A percentile compares a stretch with the other conserved stretches of the same genome.
Conservation (phyloP, 345 rosid species). For the Microcos paniculata region DNA sequence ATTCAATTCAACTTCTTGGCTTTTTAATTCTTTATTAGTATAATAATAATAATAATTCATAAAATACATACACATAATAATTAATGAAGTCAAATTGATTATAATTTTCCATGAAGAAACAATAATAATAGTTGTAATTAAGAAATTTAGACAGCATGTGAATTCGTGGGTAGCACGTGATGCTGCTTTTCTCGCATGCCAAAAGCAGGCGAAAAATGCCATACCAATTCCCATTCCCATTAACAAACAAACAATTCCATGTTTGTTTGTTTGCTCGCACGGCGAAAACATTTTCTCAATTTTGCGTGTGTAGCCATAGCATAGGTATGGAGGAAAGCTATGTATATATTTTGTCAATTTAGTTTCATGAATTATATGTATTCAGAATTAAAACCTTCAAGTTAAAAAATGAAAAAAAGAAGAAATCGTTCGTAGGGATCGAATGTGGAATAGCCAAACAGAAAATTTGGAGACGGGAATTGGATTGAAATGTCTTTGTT, state of each 20-base stretch:
- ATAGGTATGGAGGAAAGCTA: too few relatives aligned
- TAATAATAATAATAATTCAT: too few relatives aligned
- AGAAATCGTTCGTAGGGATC: too few relatives aligned
- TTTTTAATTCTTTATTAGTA: background rate
- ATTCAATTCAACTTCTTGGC: slow-evolving; percentile 5
- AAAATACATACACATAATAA: background rate
- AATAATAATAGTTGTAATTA: background rate
- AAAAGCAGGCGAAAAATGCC: slow-evolving; percentile 25
- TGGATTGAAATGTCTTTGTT: too few relatives aligned
- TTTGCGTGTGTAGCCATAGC: too few relatives aligned
- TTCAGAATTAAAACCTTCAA: too few relatives aligned
- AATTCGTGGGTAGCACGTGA: slow-evolving; percentile 52
- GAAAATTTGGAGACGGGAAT: too few relatives aligned
- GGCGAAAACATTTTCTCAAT: background rate
- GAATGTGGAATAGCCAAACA: too few relatives aligned
- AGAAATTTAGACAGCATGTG: background rate
- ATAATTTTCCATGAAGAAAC: slow-evolving; percentile 17
- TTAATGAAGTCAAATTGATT: slow-evolving; percentile 19
- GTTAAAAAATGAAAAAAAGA: too few relatives aligned
- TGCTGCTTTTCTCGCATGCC: slow-evolving; percentile 52
- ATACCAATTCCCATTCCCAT: background rate
- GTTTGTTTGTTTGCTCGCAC: background rate
- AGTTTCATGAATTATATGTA: too few relatives aligned
- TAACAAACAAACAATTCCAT: background rate
- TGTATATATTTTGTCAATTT: too few relatives aligned